Evolutionary conservation across 2,329 filamentous ascomycete species (phyloP), one percentile per base, ranked within the genome.

Genomic region (Aspergillus pseudoterreus): DNA sequence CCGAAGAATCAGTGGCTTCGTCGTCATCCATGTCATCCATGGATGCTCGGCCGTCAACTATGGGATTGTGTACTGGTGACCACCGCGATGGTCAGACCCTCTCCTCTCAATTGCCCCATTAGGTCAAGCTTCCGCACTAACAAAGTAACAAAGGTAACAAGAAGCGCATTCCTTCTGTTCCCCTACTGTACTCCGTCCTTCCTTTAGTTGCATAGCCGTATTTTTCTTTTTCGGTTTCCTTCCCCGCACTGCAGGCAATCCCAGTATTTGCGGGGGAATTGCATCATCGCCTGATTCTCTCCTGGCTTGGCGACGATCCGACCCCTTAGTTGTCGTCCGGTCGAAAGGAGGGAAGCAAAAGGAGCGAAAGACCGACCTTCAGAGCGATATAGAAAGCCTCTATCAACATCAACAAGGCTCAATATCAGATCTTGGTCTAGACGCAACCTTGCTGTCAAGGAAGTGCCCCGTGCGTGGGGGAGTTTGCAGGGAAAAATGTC

Each of bases 161-260:
- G 41, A 33, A 43, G 17, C 14, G 15, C 14, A 38, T 44, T 38
- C 33, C 41, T 44, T 35, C 24, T 15, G 21, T 30, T 6, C 32
- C 32, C 30, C 24, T n/a, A n/a, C n/a, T n/a, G n/a, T 6, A 8
- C 17, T 45, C 19, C 21, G 21, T 6, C 10, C 21, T 35, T 45
- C 33, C 19, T 21, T 45, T 46, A 33, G 6, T 47, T 47, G 15
- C 14, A 22, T 42, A 45, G 43, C 21, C 27, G 33, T 4, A 32
- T 41, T 22, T 45, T 44, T 32, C 27, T 27, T 41, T 17, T 35
- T 15, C 8, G 17, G 33, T n/a, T 27, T 12, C 6, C 15, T 56
- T 51, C 64, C 65, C 65, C 65, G 63, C 65, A 67, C 57, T 59
- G 52, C 57, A 61, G 38, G 50, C 49, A 50, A 58, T 52, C 30